Conservation (phyloP, 352 stramenopile species). For the Phytophthora fragariaefolia region DNA sequence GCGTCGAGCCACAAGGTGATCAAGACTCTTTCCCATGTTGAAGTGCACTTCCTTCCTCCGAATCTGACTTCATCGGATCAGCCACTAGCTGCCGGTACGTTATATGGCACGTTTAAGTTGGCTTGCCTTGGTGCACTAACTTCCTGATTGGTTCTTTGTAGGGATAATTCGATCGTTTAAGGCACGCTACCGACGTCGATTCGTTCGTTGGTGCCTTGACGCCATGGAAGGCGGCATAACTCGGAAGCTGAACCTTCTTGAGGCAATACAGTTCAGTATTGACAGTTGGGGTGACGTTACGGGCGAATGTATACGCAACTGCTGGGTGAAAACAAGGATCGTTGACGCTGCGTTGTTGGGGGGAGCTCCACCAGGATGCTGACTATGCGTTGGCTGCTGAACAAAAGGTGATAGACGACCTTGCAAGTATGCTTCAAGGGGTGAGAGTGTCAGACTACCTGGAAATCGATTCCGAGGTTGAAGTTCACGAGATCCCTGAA, state of each 20-base stretch:
- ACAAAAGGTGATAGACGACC: constrained; percentile 7
- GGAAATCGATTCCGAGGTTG: constrained; percentile 8
- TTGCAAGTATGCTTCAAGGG: constrained; percentile 1
- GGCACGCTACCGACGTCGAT: too few relatives aligned
- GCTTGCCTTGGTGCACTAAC: too few relatives aligned
- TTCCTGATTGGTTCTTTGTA: too few relatives aligned
- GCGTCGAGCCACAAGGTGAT: constrained; percentile 14
- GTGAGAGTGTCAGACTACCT: constrained; percentile 4
- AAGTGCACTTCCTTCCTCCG: too few relatives aligned
- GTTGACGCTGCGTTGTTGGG: neutral
- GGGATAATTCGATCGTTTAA: too few relatives aligned
- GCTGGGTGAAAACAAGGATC: constrained; percentile 12
- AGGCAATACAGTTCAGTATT: constrained; percentile 16
- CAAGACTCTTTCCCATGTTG: too few relatives aligned
- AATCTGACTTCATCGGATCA: too few relatives aligned
- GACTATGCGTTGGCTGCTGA: neutral
- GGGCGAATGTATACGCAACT: constrained; percentile 1
- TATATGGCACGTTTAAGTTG: too few relatives aligned
- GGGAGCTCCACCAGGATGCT: neutral
- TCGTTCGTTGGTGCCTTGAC: too few relatives aligned
- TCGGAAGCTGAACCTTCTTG: constrained; percentile 8
- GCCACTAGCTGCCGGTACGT: too few relatives aligned
- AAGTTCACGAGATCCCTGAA: too few relatives aligned
- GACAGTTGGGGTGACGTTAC: constrained; percentile 4
- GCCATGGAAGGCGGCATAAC: too few relatives aligned